Evolutionary conservation across 2,329 filamentous ascomycete species (phyloP).

Genomic region (Rachicladosporium sp.): DNA sequence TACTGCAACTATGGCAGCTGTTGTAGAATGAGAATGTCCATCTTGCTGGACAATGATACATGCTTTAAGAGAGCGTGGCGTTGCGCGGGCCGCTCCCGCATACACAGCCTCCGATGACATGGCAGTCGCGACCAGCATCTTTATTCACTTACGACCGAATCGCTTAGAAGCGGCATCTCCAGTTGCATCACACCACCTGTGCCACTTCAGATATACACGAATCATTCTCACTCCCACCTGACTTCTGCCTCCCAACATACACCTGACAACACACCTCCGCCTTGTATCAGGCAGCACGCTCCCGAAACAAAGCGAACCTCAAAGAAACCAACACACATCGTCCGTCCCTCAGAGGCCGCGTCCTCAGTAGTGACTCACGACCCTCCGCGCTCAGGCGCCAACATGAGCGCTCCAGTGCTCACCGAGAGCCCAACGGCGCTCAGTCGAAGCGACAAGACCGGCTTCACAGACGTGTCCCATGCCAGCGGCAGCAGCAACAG

Average conservation of each 20-base stretch:
- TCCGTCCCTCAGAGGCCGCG: constrained; percentile 2
- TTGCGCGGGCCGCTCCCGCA: no score
- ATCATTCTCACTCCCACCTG: constrained; percentile 3
- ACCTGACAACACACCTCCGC: neutral
- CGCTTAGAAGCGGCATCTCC: no score
- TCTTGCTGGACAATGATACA: no score
- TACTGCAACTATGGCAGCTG: no score
- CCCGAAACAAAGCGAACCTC: no score
- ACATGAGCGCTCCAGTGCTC: constrained; percentile 12
- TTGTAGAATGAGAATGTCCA: no score
- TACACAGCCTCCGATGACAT: no score
- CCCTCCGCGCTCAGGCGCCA: constrained; percentile 3
- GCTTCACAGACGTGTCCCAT: constrained; percentile 32
- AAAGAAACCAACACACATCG: constrained; percentile 4
- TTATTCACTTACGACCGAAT: no score
- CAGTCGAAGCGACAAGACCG: constrained; percentile 21
- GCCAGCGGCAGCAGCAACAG: constrained; percentile 20
- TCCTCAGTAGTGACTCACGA: constrained; percentile 4
- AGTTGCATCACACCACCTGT: no score
- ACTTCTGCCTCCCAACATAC: constrained; percentile 2
- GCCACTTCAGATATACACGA: no score
- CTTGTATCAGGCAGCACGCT: constrained; percentile 3
- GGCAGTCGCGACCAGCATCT: no score
- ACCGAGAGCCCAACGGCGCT: constrained; percentile 4
- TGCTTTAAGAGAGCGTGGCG: no score